Percentiles rank a stretch among this genome's conserved stretches.
Evolutionary conservation across 495 filamentous ascomycete species (phyloP).

Genomic region (Usnea hakonensis): DNA sequence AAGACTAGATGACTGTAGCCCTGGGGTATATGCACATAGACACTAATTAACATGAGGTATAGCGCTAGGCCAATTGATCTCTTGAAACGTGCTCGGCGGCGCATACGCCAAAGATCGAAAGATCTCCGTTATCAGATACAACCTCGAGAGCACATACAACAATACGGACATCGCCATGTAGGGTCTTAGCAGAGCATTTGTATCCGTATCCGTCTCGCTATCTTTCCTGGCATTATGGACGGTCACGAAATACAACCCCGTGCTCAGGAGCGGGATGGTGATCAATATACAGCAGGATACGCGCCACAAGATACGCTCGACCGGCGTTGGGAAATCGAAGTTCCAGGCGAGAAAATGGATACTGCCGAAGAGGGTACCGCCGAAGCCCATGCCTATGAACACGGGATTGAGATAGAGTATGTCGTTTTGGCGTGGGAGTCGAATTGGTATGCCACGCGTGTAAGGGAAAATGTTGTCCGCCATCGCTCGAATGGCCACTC

Average conservation of each 20-base stretch:
- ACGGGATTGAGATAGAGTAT: conserved; percentile 6
- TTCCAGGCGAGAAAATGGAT: conserved; percentile 20
- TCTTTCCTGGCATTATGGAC: background rate
- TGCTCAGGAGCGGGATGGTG: background rate
- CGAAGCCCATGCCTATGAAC: conserved; percentile 7
- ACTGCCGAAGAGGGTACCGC: conserved; percentile 15
- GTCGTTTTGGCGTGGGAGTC: background rate
- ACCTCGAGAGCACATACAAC: conserved; percentile 20
- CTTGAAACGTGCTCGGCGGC: conserved; percentile 21
- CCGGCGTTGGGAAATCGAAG: conserved; percentile 15
- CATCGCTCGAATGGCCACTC: conserved; percentile 10
- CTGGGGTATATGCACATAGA: background rate
- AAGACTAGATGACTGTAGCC: background rate
- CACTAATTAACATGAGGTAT: conserved; percentile 11
- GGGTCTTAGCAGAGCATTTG: background rate
- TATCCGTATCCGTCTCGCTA: background rate
- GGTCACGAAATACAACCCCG: background rate
- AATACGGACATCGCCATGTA: background rate
- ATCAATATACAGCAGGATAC: background rate
- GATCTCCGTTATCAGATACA: conserved; percentile 27
- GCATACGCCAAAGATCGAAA: conserved; percentile 25
- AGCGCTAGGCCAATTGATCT: conserved; percentile 12
- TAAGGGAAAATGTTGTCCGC: conserved; percentile 11
- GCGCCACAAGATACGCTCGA: conserved; percentile 16
- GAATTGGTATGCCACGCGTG: conserved; percentile 8